phyloP scores from a whole-genome alignment of 2,329 filamentous ascomycete genomes.

The Tolypocladium tundrense region DNA sequence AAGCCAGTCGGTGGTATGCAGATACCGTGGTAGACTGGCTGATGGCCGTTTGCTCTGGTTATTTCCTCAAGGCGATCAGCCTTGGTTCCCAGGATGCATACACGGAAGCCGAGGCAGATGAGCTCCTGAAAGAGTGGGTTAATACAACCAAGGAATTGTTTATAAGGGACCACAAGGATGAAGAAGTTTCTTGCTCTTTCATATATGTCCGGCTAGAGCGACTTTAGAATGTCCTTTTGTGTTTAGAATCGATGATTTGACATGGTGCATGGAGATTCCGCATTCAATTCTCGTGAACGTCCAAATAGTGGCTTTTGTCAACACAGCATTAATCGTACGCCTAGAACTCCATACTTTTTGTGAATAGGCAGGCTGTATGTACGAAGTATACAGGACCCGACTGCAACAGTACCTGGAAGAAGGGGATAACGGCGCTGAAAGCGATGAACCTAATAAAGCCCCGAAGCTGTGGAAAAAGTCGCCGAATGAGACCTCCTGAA shows the following conservation, averaged over 20 bases:
- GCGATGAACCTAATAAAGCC: background rate
- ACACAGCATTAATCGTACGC: background rate
- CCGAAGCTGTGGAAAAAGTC: background rate
- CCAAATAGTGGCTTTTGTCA: background rate
- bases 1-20: background rate
- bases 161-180: background rate
- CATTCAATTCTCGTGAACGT: background rate
- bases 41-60: background rate
- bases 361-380: background rate
- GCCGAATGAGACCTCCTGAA: background rate
- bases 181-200: background rate
- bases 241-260: background rate
- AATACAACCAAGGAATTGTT: background rate
- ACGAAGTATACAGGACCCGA: background rate
- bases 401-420: too few relatives aligned
- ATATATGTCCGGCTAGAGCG: background rate
- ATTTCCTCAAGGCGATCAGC: background rate
- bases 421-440: background rate
- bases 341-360: too few relatives aligned
- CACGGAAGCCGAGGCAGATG: background rate
- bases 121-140: background rate
- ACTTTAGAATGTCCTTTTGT: background rate
- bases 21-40: background rate
- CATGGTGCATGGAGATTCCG: background rate
- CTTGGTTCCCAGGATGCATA: background rate